Evolutionary conservation across 208 protist species (phyloP).

Genomic region (Leishmania arabica): DNA sequence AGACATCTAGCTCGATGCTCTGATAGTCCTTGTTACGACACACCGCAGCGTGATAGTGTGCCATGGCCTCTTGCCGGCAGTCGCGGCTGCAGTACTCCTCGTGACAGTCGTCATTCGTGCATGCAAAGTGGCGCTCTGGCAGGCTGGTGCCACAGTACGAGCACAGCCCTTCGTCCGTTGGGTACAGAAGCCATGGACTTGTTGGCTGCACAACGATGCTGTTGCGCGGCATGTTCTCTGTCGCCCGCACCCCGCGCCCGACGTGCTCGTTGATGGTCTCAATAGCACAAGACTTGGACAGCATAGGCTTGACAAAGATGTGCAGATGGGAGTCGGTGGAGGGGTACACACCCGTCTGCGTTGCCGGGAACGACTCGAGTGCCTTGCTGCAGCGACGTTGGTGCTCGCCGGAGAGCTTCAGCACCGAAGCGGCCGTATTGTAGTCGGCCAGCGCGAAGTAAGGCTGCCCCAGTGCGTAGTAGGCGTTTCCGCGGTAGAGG

Average conservation of each 20-base stretch:
- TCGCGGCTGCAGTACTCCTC: constrained; percentile 91
- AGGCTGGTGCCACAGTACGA: constrained; percentile 57
- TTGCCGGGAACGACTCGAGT: constrained; percentile 53
- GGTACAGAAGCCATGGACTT: constrained; percentile 74
- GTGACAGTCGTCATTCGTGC: constrained; percentile 71
- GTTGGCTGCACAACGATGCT: constrained; percentile 44
- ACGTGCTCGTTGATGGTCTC: constrained; percentile 32
- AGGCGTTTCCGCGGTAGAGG: constrained; percentile 86
- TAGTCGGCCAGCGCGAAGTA: constrained; percentile 89
- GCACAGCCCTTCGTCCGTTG: constrained; percentile 63
- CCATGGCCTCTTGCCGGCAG: constrained; percentile 61
- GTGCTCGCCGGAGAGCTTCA: constrained; percentile 64
- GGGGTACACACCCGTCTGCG: constrained; percentile 65
- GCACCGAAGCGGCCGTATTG: constrained; percentile 65
- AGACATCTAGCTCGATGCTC: constrained; percentile 83
- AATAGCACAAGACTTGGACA: constrained; percentile 50
- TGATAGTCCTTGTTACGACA: constrained; percentile 74
- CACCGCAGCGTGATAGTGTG: constrained; percentile 71
- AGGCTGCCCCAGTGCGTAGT: constrained; percentile 78
- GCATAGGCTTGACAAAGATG: constrained; percentile 75
- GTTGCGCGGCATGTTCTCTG: constrained; percentile 31
- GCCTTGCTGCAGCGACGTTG: constrained; percentile 53
- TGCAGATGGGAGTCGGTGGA: constrained; percentile 71
- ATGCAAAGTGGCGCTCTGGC: constrained; percentile 71
- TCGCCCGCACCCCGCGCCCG: constrained; percentile 64